Evolutionary conservation across 2,329 filamentous ascomycete species (phyloP).

Genomic region (Pestalotiopsis sp.): DNA sequence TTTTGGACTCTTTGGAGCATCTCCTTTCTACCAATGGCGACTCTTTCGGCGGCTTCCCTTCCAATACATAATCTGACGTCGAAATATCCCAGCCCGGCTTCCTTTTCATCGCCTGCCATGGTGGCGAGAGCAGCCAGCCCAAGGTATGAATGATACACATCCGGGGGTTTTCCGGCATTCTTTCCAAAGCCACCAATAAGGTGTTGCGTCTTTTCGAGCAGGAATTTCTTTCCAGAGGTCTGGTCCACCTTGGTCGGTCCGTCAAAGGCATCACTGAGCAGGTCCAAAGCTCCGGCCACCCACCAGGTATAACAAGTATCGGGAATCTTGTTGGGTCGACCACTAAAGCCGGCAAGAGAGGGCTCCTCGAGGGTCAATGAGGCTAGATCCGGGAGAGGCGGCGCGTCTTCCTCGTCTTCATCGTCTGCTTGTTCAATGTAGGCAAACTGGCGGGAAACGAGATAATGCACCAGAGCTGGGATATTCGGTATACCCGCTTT

Average conservation of each 20-base stretch:
- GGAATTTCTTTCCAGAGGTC: constrained; percentile 70
- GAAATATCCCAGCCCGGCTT: constrained; percentile 69
- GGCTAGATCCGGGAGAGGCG: constrained; percentile 35
- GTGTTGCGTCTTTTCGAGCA: constrained; percentile 87
- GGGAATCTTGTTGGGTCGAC: constrained; percentile 85
- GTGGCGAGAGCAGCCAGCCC: constrained; percentile 80
- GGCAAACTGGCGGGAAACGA: constrained; percentile 66
- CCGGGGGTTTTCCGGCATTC: constrained; percentile 66
- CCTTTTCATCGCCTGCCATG: constrained; percentile 53
- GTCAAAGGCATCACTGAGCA: constrained; percentile 55
- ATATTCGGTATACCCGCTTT: constrained; percentile 43
- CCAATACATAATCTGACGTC: constrained; percentile 81
- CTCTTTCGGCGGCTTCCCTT: constrained; percentile 53
- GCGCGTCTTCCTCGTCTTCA: constrained; percentile 44
- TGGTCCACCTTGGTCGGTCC: constrained; percentile 61
- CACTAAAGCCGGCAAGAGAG: constrained; percentile 72
- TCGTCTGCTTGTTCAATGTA: constrained; percentile 51
- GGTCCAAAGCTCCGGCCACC: constrained; percentile 69
- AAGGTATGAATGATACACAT: constrained; percentile 87
- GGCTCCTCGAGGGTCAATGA: constrained; percentile 35
- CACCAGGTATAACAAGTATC: constrained; percentile 98
- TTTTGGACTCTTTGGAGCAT: background rate
- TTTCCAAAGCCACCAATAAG: constrained; percentile 84
- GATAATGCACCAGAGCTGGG: constrained; percentile 50
- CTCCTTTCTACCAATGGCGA: constrained; percentile 47